Evolutionary conservation across 2,329 filamentous ascomycete genomes (phyloP).

Genomic region (Fusarium bactridioides): DNA sequence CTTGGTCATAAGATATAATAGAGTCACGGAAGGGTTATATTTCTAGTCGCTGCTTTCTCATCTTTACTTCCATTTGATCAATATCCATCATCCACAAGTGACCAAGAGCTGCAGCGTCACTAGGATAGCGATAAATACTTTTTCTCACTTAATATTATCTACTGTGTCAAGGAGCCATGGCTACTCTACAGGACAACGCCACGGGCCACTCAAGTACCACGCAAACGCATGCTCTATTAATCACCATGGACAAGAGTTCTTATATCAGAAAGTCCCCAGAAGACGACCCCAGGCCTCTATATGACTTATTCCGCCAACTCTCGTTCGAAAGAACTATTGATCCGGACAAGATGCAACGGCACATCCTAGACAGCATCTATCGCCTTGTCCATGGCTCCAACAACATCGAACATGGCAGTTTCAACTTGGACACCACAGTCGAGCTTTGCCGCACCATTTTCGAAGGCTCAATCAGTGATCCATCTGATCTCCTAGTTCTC

Average conservation of each 20-base stretch:
- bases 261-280: not conserved
- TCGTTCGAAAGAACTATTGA: not conserved
- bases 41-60: not conserved
- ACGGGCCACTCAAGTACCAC: not conserved
- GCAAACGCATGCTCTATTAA: not conserved
- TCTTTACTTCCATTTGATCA: not conserved
- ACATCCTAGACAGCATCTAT: not conserved
- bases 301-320: not conserved
- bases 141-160: not conserved
- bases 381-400: conserved; percentile 14
- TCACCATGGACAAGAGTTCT: not conserved
- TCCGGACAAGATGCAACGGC: not conserved
- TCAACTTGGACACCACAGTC: not conserved
- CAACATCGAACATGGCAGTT: conserved; percentile 2
- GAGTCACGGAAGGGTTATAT: too few species aligned
- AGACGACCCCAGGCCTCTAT: not conserved
- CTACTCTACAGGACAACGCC: not conserved
- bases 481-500: not conserved
- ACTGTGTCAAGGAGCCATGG: not conserved
- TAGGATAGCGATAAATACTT: not conserved
- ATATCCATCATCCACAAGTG: too few species aligned
- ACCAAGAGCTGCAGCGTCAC: not conserved
- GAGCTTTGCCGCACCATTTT: not conserved
- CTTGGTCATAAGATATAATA: not conserved
- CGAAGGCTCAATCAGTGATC: not conserved